A percentile compares a stretch with the other conserved stretches of the same genome.
These are phyloP conservation scores for Aspergillus diversus DNA, from an alignment of 495 filamentous ascomycete genomes.

Conservation along the genomic window DNA sequence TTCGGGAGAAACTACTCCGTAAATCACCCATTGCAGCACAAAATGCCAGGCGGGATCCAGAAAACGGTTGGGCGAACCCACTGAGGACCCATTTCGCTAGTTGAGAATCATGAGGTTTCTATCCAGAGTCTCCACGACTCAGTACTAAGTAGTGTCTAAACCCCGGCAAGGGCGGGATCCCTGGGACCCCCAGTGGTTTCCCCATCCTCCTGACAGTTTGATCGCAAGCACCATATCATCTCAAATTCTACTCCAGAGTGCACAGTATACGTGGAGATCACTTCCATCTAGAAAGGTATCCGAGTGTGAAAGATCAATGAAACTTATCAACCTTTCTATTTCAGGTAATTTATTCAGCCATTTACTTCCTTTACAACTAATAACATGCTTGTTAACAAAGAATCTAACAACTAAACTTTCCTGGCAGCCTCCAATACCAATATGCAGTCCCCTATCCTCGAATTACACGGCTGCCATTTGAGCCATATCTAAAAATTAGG, in stretches of 20 bases:
- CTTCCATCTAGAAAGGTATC: too few relatives aligned
- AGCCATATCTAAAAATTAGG: constrained; percentile 44
- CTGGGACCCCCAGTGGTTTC: background rate
- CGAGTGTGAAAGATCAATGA: too few relatives aligned
- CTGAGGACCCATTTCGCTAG: constrained; percentile 15
- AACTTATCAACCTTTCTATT: too few relatives aligned
- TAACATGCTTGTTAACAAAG: too few relatives aligned
- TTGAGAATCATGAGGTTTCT: constrained; percentile 5
- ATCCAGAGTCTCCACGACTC: constrained; percentile 6
- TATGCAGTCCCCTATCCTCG: background rate
- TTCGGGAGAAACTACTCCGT: background rate
- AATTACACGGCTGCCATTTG: background rate
- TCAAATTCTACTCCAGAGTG: too few relatives aligned
- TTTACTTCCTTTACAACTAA: too few relatives aligned
- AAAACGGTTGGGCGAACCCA: constrained; percentile 13
- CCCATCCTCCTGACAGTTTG: background rate
- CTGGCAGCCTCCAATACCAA: too few relatives aligned
- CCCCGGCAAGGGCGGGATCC: background rate
- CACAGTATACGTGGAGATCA: too few relatives aligned
- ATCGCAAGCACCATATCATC: background rate
- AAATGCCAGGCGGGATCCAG: background rate
- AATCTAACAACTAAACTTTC: too few relatives aligned
- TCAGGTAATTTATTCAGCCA: too few relatives aligned
- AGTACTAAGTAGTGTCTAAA: too few relatives aligned
- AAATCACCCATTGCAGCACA: too few relatives aligned